A percentile compares a stretch with the other conserved stretches of the same genome.
phyloP scores from a whole-genome alignment of 768 basidiomycete genomes.

The Trametes maxima region DNA sequence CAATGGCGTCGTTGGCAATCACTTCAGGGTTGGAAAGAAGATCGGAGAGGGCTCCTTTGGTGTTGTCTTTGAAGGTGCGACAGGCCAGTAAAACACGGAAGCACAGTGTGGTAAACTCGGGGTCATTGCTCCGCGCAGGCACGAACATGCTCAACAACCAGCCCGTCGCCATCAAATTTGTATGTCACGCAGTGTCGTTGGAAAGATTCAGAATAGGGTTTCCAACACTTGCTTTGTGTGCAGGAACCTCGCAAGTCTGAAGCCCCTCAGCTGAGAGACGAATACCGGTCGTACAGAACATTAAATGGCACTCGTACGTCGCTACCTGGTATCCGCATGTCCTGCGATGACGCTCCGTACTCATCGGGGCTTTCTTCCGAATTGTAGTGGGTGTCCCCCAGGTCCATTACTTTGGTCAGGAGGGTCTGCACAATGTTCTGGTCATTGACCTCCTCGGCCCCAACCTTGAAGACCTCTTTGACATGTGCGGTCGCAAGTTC shows the following conservation, averaged over 20 bases:
- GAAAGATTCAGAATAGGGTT: neutral
- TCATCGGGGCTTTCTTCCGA: neutral
- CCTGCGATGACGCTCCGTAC: neutral
- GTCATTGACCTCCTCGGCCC: conserved; percentile 97
- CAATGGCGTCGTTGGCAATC: conserved; percentile 77
- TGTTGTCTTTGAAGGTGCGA: conserved; percentile 91
- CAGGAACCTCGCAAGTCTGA: conserved; percentile 97
- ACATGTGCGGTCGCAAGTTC: conserved; percentile 99
- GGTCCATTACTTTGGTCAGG: conserved; percentile 98
- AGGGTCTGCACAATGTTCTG: conserved; percentile 95
- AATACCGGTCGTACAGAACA: conserved; percentile 96
- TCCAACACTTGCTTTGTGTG: conserved; percentile 1
- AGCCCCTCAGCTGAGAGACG: conserved; percentile 95
- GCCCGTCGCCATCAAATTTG: conserved; percentile 98
- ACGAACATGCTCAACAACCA: conserved; percentile 81
- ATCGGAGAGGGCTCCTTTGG: conserved; percentile 99
- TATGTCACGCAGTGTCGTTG: conserved; percentile 43
- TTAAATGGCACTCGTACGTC: conserved; percentile 84
- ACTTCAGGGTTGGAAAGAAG: conserved; percentile 95
- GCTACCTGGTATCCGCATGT: conserved; percentile 5
- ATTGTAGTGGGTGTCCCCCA: conserved; percentile 91
- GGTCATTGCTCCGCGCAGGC: conserved; percentile 51
- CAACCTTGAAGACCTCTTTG: conserved; percentile 96
- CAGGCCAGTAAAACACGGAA: conserved; percentile 11
- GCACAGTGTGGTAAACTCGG: neutral